Evolutionary conservation across 306 rosid species (phyloP).

Genomic region (Alnus rubra): DNA sequence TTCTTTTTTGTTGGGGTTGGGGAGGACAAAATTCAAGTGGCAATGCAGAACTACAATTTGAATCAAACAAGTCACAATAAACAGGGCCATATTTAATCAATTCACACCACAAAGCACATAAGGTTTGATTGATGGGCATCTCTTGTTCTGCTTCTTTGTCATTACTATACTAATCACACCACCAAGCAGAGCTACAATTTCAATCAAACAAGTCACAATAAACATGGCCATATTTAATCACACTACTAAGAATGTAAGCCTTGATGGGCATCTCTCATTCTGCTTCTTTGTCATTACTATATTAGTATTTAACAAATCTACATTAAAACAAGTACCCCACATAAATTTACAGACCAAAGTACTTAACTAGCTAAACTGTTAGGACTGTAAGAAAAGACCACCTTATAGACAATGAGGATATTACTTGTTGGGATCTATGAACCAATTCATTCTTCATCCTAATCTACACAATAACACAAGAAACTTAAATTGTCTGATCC

Average conservation of each 20-base stretch:
- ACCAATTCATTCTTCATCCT: slow-evolving; percentile 7
- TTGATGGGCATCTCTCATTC: neutral
- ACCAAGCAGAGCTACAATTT: no score
- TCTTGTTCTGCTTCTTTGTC: neutral
- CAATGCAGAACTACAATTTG: neutral
- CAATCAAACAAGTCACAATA: no score
- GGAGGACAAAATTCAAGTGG: neutral
- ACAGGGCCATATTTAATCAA: neutral
- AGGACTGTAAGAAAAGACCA: neutral
- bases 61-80: slow-evolving; percentile 5
- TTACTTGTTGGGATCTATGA: neutral
- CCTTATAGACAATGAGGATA: neutral
- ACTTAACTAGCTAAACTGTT: neutral
- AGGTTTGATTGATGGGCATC: neutral
- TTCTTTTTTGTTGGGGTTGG: neutral
- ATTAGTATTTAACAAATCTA: neutral
- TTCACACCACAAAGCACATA: neutral
- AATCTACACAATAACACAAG: neutral
- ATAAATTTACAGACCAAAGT: neutral
- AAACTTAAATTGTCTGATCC: slow-evolving; percentile 4
- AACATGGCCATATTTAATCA: no score
- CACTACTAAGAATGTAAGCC: no score
- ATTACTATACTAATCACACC: neutral
- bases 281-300: neutral
- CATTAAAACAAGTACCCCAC: slow-evolving; percentile 16